These are phyloP conservation scores for Lotmaria passim DNA, from an alignment of 208 protist species.

Conservation along the genomic window DNA sequence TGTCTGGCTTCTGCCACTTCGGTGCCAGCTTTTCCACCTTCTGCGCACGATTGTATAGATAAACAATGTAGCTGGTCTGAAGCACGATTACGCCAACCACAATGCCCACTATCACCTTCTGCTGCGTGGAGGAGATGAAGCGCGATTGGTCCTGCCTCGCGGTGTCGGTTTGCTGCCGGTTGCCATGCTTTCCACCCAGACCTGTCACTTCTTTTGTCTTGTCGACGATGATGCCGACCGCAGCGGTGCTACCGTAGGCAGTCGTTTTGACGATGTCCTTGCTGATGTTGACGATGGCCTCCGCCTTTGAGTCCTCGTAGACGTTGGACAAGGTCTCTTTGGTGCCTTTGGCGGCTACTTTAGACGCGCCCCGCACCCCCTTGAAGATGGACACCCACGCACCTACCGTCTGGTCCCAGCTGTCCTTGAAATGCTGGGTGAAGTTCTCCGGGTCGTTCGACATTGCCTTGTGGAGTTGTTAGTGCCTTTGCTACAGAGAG, in stretches of 20 bases:
- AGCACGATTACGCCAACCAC: slow-evolving; percentile 28
- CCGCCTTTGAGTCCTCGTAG: slow-evolving; percentile 23
- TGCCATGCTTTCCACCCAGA: not conserved
- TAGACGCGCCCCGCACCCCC: slow-evolving; percentile 11
- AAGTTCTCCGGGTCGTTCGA: slow-evolving; percentile 19
- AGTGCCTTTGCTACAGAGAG: not conserved
- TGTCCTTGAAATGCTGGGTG: slow-evolving; percentile 25
- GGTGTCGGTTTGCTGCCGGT: not conserved
- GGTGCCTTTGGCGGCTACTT: slow-evolving; percentile 14
- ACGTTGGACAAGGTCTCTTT: slow-evolving; percentile 26
- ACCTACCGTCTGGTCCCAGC: slow-evolving; percentile 30
- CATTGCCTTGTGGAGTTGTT: not conserved
- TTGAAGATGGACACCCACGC: slow-evolving; percentile 31
- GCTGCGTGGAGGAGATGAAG: slow-evolving; percentile 14
- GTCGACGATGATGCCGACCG: slow-evolving; percentile 16
- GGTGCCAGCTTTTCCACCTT: slow-evolving; percentile 19
- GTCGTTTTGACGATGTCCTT: slow-evolving; percentile 25
- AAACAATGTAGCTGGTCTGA: slow-evolving; percentile 35
- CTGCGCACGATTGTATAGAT: slow-evolving; percentile 23
- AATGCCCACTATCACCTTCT: slow-evolving; percentile 26
- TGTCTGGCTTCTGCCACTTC: slow-evolving; percentile 18
- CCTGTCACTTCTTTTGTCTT: slow-evolving; percentile 22
- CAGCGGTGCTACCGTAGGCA: slow-evolving; percentile 15
- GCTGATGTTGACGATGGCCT: slow-evolving; percentile 27
- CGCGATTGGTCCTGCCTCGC: slow-evolving; percentile 1